Percentiles rank a stretch among this genome's conserved stretches.
phyloP scores from a whole-genome alignment of 2,329 filamentous ascomycete species.

The Nothophoma quercina region DNA sequence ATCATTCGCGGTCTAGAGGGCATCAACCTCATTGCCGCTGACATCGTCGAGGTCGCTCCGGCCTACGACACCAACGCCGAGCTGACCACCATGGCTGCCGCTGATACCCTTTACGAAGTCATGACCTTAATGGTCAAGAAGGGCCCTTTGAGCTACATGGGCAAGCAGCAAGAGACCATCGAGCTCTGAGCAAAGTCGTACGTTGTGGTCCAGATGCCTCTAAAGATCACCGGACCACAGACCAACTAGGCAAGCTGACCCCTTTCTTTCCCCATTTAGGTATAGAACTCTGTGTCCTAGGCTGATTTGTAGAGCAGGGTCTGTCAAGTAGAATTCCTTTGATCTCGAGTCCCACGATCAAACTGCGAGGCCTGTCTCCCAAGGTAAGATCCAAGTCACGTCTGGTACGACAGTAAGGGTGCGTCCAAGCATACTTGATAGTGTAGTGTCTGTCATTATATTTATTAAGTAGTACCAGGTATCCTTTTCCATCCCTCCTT shows the following conservation, averaged over 20 bases:
- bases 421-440: conserved; percentile 12
- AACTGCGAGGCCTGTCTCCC: neutral
- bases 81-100: conserved; percentile 76
- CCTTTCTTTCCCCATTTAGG: conserved; percentile 7
- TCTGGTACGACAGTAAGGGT: neutral
- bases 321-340: too few species aligned
- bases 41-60: conserved; percentile 77
- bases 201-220: neutral
- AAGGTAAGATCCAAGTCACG: conserved; percentile 10
- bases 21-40: conserved; percentile 73
- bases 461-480: conserved; percentile 14
- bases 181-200: conserved; percentile 31
- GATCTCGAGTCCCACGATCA: neutral
- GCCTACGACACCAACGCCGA: conserved; percentile 78
- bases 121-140: conserved; percentile 85
- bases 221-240: neutral
- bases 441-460: conserved; percentile 16
- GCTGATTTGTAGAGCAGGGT: conserved; percentile 20
- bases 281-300: conserved; percentile 22
- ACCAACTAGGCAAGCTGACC: conserved; percentile 17
- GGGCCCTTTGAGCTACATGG: conserved; percentile 68
- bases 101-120: conserved; percentile 76
- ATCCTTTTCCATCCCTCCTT: neutral
- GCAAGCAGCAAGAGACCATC: conserved; percentile 34
- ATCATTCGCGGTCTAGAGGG: conserved; percentile 74